phyloP scores from a whole-genome alignment of 2,329 filamentous ascomycete genomes.

The Botrytis aclada region DNA sequence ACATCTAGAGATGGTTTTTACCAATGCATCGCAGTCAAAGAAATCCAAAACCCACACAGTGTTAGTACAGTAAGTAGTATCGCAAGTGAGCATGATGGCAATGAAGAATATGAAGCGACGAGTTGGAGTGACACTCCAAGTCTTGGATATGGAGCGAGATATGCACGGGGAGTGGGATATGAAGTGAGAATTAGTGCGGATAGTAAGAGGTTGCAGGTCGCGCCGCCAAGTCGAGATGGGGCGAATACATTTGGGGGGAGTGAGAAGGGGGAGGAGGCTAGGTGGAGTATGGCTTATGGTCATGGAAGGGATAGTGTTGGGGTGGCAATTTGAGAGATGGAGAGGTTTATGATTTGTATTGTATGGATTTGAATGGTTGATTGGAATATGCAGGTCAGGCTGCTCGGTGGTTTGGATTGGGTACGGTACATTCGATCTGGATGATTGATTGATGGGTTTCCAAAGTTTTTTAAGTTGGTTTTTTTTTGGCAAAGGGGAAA shows the following conservation, averaged over 20 bases:
- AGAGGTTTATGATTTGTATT: not conserved
- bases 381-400: not conserved
- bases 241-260: constrained; percentile 32
- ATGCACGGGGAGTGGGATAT: not conserved
- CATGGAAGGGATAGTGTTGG: constrained; percentile 43
- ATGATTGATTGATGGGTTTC: not conserved
- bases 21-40: constrained; percentile 46
- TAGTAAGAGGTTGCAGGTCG: constrained; percentile 8
- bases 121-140: constrained; percentile 18
- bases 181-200: not conserved
- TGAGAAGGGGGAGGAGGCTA: constrained; percentile 41
- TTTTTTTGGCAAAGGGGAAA: not conserved
- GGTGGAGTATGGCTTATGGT: constrained; percentile 29
- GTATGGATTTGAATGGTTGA: not conserved
- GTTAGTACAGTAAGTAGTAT: not conserved
- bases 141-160: not conserved
- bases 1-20: constrained; percentile 56
- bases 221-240: not conserved
- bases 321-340: constrained; percentile 43
- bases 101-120: constrained; percentile 14
- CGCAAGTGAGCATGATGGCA: constrained; percentile 1
- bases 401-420: not conserved
- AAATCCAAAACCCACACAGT: not conserved
- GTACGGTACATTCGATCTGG: not conserved
- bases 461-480: not conserved